A percentile compares a stretch with the other conserved stretches of the same genome.
Conservation (phyloP, 2,329 filamentous ascomycete species). For the Clarireedia homoeocarpa region DNA sequence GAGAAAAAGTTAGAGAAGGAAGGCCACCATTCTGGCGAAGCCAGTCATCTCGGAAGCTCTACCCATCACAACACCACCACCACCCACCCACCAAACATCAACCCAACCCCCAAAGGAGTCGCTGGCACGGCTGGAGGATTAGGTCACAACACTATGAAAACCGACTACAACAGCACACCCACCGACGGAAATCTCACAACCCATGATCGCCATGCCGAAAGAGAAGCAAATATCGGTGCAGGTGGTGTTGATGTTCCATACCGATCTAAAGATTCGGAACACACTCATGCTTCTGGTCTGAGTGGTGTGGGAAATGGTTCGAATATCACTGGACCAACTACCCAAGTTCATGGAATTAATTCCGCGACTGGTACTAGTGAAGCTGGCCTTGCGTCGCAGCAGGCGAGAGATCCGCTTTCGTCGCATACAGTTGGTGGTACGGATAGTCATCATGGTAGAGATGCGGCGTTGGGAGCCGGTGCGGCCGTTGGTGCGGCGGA, state of each 20-base stretch:
- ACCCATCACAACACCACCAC: conserved; percentile 5
- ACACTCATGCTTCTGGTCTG: not conserved
- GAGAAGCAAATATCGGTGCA: conserved; percentile 8
- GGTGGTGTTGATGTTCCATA: not conserved
- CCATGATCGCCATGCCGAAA: conserved; percentile 3
- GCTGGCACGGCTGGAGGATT: not conserved
- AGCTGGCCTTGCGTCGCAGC: not conserved
- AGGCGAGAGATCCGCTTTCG: not conserved
- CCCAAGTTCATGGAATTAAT: not conserved
- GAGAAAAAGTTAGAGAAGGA: conserved; percentile 3
- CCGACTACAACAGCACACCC: not conserved
- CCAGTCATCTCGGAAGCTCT: conserved; percentile 13
- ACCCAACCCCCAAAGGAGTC: not conserved
- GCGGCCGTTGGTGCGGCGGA: not conserved
- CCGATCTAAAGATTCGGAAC: conserved; percentile 1
- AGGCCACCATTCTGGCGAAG: conserved; percentile 8
- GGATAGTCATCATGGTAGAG: not conserved
- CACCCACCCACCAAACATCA: not conserved
- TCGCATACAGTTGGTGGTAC: not conserved
- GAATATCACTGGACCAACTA: not conserved
- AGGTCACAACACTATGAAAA: not conserved
- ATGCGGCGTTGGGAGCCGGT: not conserved
- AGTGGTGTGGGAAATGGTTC: not conserved
- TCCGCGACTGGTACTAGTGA: not conserved
- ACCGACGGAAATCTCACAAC: not conserved